phyloP scores from a whole-genome alignment of 768 basidiomycete genomes.

The Naganishia friedmannii region DNA sequence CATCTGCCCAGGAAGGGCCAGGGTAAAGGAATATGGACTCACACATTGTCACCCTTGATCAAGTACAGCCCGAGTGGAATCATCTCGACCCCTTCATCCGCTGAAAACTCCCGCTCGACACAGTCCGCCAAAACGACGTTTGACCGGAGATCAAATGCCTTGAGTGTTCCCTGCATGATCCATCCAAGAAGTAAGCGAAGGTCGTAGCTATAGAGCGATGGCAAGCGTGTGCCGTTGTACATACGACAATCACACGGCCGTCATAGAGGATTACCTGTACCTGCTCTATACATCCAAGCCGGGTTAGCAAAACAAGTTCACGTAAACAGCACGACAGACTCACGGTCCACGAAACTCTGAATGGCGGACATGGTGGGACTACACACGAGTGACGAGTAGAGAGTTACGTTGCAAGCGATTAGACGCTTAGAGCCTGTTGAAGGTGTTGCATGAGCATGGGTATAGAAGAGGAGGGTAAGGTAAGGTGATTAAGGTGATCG shows the following conservation, averaged over 20 bases:
- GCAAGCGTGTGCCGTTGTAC: slow-evolving; percentile 42
- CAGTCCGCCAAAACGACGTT: slow-evolving; percentile 93
- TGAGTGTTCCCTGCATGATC: slow-evolving; percentile 69
- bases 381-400: no score
- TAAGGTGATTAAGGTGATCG: no score
- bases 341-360: slow-evolving; percentile 86
- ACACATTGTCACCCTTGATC: slow-evolving; percentile 99
- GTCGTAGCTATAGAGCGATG: background rate
- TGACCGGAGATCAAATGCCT: slow-evolving; percentile 90
- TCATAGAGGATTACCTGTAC: slow-evolving; percentile 94
- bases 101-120: slow-evolving; percentile 86
- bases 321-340: slow-evolving; percentile 39
- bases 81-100: slow-evolving; percentile 90
- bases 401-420: no score
- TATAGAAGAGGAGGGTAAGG: background rate
- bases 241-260: slow-evolving; percentile 86
- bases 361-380: slow-evolving; percentile 72
- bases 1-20: background rate
- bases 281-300: slow-evolving; percentile 60
- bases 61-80: slow-evolving; percentile 90
- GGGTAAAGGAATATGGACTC: slow-evolving; percentile 52
- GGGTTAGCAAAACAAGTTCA: background rate
- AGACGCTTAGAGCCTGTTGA: no score
- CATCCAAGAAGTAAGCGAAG: no score
- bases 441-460: background rate